phyloP scores from a whole-genome alignment of 306 rosid species.

The Urtica urens region DNA sequence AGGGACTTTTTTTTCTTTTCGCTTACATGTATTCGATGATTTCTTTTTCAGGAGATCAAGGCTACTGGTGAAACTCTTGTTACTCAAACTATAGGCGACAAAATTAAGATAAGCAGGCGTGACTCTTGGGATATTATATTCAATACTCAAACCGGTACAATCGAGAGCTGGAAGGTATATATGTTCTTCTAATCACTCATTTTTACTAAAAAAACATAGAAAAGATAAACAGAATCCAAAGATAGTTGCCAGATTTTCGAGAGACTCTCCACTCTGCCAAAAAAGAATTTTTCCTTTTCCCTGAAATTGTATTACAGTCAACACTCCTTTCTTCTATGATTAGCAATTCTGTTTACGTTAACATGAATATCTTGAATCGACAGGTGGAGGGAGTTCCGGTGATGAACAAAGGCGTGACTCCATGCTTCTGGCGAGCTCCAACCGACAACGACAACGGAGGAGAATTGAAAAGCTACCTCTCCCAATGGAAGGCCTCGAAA shows the following conservation, averaged over 20 bases:
- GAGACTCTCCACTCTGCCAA: no score
- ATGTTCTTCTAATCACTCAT: no score
- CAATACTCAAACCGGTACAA: conserved; percentile 49
- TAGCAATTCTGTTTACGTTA: no score
- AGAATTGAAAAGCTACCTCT: conserved; percentile 40
- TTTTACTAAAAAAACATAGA: neutral
- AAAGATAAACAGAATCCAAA: neutral
- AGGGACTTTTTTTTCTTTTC: no score
- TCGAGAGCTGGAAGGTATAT: conserved; percentile 87
- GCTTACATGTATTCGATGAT: conserved; percentile 1
- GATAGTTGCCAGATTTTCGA: no score
- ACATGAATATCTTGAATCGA: no score
- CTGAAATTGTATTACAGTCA: no score
- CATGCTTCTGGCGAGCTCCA: conserved; percentile 93
- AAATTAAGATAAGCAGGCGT: conserved; percentile 38
- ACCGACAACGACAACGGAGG: conserved; percentile 94
- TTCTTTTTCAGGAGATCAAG: conserved; percentile 47
- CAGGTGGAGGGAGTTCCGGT: conserved; percentile 66
- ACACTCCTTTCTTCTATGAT: no score
- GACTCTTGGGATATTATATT: conserved; percentile 63
- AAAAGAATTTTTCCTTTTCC: no score
- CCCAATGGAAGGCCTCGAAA: conserved; percentile 72
- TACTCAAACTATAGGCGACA: conserved; percentile 42
- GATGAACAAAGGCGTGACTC: conserved; percentile 56
- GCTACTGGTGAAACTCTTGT: conserved; percentile 24